These are phyloP conservation scores for Acanthamoeba divionensis DNA, from an alignment of 208 protist species.

Conservation along the genomic window DNA sequence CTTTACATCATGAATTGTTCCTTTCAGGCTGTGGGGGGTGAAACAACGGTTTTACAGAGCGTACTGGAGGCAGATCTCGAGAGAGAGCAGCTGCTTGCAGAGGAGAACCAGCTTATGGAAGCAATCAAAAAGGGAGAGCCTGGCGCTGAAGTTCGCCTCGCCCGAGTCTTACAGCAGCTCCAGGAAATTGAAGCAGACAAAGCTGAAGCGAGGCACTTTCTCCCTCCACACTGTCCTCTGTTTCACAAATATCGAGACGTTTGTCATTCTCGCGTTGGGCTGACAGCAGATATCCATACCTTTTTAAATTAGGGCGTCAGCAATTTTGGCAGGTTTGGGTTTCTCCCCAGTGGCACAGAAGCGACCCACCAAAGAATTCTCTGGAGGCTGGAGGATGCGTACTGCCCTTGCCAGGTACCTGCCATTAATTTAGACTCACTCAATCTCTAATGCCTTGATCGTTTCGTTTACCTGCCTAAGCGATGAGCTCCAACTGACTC, in stretches of 20 bases:
- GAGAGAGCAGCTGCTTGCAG: not conserved
- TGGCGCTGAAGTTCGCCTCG: not conserved
- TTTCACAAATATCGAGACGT: not conserved
- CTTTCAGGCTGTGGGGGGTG: not conserved
- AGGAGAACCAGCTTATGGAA: conserved; percentile 11
- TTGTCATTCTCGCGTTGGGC: not conserved
- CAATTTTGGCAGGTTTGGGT: conserved; percentile 89
- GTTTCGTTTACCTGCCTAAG: too few relatives aligned
- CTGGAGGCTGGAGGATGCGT: conserved; percentile 97
- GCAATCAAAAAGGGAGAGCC: conserved; percentile 25
- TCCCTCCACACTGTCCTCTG: not conserved
- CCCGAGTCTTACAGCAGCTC: not conserved
- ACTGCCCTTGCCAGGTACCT: conserved; percentile 92
- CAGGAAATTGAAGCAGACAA: conserved; percentile 42
- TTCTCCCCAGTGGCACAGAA: conserved; percentile 79
- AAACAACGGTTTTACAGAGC: conserved; percentile 37
- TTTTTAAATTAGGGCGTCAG: conserved; percentile 71
- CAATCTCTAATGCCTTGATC: conserved; percentile 81
- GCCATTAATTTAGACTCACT: conserved; percentile 91
- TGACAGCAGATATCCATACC: not conserved
- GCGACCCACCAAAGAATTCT: conserved; percentile 74
- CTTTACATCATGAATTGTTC: not conserved
- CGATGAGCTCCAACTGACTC: not conserved
- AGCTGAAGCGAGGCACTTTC: not conserved
- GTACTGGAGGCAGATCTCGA: conserved; percentile 47